Base-by-base conservation (phyloP, 2,329 filamentous ascomycete genomes). In the Aspergillus versicolor region DNA sequence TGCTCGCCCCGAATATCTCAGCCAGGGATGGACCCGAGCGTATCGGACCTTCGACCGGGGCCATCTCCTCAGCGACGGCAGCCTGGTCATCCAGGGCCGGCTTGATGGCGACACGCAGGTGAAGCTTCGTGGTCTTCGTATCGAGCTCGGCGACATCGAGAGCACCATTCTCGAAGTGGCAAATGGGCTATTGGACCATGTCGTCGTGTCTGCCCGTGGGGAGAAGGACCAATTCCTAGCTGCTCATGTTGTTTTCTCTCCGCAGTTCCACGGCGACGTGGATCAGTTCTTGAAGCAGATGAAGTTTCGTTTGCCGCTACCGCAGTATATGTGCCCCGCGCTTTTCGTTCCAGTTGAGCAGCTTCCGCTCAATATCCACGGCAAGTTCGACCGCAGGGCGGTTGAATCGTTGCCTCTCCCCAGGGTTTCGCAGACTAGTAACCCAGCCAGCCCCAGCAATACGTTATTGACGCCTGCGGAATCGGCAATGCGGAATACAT, bases 291-390 rank as follows among this genome's bases (percentile, higher is more conserved):
- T 70, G 8, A 40, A 62, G 38, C 48, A 58, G 11, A 58, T 70
- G 7, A 56, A 62, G 41, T 42, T 37, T 2, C 11, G 55, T 12
- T 64, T 76, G n/a, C 65, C 67, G 0, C 15, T 73, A 8, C 73
- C 72, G 7, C 60, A 59, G 44, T 73, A 74, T 60, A 75, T 75
- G 73, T 19, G 57, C 21, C 72, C 73, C 1, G 62, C 61, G 11
- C 50, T 65, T 4, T 52, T 60, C 2, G 56, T 71, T 9, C 42
- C 65, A 1, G 32, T 71, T 3, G 58, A 65, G 4, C 30, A 13
- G 2, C 19, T 74, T 12, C 71, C 71, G 1, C 8, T 66, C 1
- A 72, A 37, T 5, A 51, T 51, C 30, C 62, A 65, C 52, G 55
- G 45, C 27, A 73, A 73, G 60, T 49, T 70, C 8, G 70, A 73